Conservation (phyloP, 2,329 filamentous ascomycete species). For the Scorias spongiosa region DNA sequence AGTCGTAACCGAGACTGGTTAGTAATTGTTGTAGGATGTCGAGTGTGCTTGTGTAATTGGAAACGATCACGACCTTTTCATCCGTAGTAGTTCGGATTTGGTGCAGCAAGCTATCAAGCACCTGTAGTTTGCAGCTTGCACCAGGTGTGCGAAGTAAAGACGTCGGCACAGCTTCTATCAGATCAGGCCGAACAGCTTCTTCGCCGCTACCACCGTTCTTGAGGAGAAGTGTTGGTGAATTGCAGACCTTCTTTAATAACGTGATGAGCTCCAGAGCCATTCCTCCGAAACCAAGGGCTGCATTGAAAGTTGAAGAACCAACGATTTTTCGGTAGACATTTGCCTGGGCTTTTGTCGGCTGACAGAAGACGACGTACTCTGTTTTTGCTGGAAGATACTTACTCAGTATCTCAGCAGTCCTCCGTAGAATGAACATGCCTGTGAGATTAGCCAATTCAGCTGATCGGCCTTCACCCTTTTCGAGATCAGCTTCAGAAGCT, state of each 20-base stretch:
- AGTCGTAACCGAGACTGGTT: conserved; percentile 42
- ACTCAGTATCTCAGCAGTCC: conserved; percentile 50
- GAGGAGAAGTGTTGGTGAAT: conserved; percentile 48
- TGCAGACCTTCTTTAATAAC: conserved; percentile 59
- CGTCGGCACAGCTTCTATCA: conserved; percentile 32
- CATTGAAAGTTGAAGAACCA: conserved; percentile 47
- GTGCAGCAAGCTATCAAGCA: conserved; percentile 50
- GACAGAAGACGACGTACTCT: conserved; percentile 52
- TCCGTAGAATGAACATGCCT: conserved; percentile 48
- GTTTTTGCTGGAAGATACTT: conserved; percentile 53
- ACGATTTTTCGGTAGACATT: conserved; percentile 48
- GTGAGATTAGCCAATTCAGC: conserved; percentile 47
- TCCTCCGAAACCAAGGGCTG: conserved; percentile 45
- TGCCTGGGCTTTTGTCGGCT: conserved; percentile 44
- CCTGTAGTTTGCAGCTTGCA: conserved; percentile 49
- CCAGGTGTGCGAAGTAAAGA: conserved; percentile 41
- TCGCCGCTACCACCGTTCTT: conserved; percentile 33
- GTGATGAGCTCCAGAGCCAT: conserved; percentile 54
- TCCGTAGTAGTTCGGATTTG: conserved; percentile 43
- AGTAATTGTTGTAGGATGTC: conserved; percentile 50
- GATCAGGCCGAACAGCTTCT: conserved; percentile 18
- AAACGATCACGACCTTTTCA: conserved; percentile 62
- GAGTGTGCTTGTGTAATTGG: conserved; percentile 59
- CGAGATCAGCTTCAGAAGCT: conserved; percentile 44
- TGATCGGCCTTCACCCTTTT: conserved; percentile 46